A percentile compares a stretch with the other conserved stretches of the same genome.
phyloP scores from a whole-genome alignment of 495 filamentous ascomycete species.

The Penicillium desertorum region DNA sequence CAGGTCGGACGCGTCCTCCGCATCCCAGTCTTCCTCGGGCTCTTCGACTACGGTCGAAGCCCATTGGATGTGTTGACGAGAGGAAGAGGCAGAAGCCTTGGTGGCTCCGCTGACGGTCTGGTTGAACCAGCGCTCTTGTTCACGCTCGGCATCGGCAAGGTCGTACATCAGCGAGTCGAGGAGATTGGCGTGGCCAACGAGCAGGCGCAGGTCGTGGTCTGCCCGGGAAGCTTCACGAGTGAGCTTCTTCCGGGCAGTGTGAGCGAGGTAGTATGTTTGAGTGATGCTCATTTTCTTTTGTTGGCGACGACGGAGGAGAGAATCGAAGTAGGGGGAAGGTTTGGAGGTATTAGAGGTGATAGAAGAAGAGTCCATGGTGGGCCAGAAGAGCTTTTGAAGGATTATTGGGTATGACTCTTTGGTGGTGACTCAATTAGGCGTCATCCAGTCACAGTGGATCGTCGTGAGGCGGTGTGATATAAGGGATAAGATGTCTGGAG shows the following conservation, averaged over 20 bases:
- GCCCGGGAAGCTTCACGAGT: slow-evolving; percentile 80
- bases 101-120: slow-evolving; percentile 78
- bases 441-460: slow-evolving; percentile 16
- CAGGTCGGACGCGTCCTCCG: slow-evolving; percentile 56
- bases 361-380: slow-evolving; percentile 28
- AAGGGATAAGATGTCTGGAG: background rate
- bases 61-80: slow-evolving; percentile 81
- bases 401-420: slow-evolving; percentile 14
- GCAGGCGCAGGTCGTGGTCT: slow-evolving; percentile 90
- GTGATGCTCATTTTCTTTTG: slow-evolving; percentile 92
- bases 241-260: slow-evolving; percentile 94
- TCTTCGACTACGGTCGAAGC: slow-evolving; percentile 76
- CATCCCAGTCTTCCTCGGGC: slow-evolving; percentile 68
- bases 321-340: slow-evolving; percentile 37
- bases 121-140: slow-evolving; percentile 99
- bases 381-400: slow-evolving; percentile 7
- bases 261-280: slow-evolving; percentile 96
- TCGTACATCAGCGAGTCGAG: slow-evolving; percentile 95
- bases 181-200: slow-evolving; percentile 97
- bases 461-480: slow-evolving; percentile 10
- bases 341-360: slow-evolving; percentile 14
- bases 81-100: slow-evolving; percentile 51
- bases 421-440: slow-evolving; percentile 14
- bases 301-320: slow-evolving; percentile 41
- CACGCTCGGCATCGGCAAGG: slow-evolving; percentile 87